These are phyloP conservation scores for Colletotrichum plurivorum DNA, from an alignment of 2,329 filamentous ascomycete genomes.

Conservation along the genomic window DNA sequence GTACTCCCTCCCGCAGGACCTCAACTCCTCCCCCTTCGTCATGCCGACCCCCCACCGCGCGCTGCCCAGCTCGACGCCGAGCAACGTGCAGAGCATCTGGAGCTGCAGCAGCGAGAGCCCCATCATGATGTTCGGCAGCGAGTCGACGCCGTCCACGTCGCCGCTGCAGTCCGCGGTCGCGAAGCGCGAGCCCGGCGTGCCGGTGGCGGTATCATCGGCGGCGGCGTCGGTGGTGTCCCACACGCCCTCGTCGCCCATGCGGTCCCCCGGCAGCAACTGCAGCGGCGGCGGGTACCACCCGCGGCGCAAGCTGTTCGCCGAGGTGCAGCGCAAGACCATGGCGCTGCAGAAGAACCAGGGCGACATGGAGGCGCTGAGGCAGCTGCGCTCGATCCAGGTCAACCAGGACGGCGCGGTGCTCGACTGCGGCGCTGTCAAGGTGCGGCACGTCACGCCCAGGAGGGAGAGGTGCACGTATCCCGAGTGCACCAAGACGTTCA, in stretches of 20 bases:
- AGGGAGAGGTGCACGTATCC: slow-evolving; percentile 57
- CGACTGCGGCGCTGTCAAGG: slow-evolving; percentile 37
- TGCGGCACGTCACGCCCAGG: slow-evolving; percentile 42
- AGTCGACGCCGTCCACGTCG: slow-evolving; percentile 48
- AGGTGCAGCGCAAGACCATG: slow-evolving; percentile 59
- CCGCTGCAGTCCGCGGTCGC: slow-evolving; percentile 51
- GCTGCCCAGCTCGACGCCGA: slow-evolving; percentile 55
- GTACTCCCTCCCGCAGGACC: slow-evolving; percentile 37
- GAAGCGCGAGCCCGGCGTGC: slow-evolving; percentile 49
- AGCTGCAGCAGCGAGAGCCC: slow-evolving; percentile 57
- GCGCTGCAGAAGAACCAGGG: slow-evolving; percentile 59
- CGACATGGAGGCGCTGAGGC: slow-evolving; percentile 41
- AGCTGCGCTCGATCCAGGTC: slow-evolving; percentile 38
- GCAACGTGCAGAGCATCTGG: slow-evolving; percentile 55
- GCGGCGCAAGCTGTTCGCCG: slow-evolving; percentile 57
- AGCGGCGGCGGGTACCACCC: slow-evolving; percentile 49
- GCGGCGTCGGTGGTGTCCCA: slow-evolving; percentile 35
- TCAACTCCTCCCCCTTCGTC: slow-evolving; percentile 40
- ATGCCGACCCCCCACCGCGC: slow-evolving; percentile 41
- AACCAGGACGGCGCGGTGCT: slow-evolving; percentile 38
- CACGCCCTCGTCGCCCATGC: slow-evolving; percentile 46
- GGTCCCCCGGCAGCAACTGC: slow-evolving; percentile 52
- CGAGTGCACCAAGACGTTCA: slow-evolving; percentile 64
- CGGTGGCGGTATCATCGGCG: neutral
- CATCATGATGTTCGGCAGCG: slow-evolving; percentile 53